Conservation (phyloP, 306 rosid genomes). For the Quercus parvula region DNA sequence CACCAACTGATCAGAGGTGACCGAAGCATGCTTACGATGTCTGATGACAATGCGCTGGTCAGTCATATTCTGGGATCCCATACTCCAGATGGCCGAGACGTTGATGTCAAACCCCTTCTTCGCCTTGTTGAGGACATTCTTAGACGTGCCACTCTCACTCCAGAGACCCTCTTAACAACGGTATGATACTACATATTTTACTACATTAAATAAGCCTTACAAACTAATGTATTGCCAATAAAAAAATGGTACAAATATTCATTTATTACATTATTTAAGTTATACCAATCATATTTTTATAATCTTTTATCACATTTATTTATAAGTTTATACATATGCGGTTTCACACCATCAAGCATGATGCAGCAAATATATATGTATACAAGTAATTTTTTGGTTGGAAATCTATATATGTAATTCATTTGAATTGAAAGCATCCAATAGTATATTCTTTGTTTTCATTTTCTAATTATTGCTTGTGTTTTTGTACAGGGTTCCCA, state of each 20-base stretch:
- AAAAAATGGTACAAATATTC: too few species aligned
- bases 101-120: constrained; percentile 47
- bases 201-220: too few species aligned
- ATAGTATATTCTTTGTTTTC: background rate
- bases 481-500: constrained; percentile 30
- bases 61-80: constrained; percentile 48
- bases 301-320: too few species aligned
- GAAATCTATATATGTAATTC: too few species aligned
- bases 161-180: constrained; percentile 20
- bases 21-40: constrained; percentile 12
- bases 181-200: constrained; percentile 6
- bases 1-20: constrained; percentile 40
- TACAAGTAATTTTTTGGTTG: too few species aligned
- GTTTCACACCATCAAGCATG: too few species aligned
- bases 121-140: constrained; percentile 55
- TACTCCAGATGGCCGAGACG: constrained; percentile 40
- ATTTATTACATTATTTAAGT: too few species aligned
- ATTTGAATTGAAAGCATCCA: too few species aligned
- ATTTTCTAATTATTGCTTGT: background rate
- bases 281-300: too few species aligned
- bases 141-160: constrained; percentile 22
- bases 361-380: too few species aligned
- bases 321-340: too few species aligned
- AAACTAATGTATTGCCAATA: too few species aligned
- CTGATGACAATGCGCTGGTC: constrained; percentile 44